A percentile compares a stretch with the other conserved stretches of the same genome.
phyloP scores from a whole-genome alignment of 1,284 basidiomycete genomes.

The Macrocystidia cucumis region DNA sequence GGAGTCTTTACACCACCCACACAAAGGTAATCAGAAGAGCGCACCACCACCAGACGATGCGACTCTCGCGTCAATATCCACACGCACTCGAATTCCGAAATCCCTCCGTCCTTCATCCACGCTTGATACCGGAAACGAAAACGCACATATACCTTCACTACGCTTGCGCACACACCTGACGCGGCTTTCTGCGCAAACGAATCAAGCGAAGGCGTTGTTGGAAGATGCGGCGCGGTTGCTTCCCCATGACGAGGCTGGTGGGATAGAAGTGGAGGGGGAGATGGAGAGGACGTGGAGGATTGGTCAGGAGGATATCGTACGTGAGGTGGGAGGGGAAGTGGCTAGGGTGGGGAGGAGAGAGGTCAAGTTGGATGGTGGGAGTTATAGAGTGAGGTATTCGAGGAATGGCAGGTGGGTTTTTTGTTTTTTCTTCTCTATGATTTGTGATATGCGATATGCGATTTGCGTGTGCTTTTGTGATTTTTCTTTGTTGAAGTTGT shows the following conservation, averaged over 20 bases:
- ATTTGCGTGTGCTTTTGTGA: too few relatives aligned
- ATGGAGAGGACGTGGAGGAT: conserved; percentile 90
- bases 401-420: conserved; percentile 76
- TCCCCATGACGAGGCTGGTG: conserved; percentile 57
- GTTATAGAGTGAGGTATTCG: conserved; percentile 79
- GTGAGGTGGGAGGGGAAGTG: conserved; percentile 66
- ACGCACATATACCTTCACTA: conserved; percentile 65
- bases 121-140: conserved; percentile 34
- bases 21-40: conserved; percentile 7
- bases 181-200: conserved; percentile 49
- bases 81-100: conserved; percentile 48
- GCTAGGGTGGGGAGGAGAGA: conserved; percentile 74
- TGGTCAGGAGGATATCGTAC: conserved; percentile 72
- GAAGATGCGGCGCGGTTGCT: conserved; percentile 64
- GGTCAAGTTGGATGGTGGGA: conserved; percentile 83
- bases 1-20: conserved; percentile 15
- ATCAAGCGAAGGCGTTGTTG: conserved; percentile 47
- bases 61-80: conserved; percentile 52
- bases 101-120: conserved; percentile 40
- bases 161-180: conserved; percentile 68
- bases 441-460: too few relatives aligned
- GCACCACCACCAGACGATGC: conserved; percentile 29
- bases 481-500: conserved; percentile 1
- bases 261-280: conserved; percentile 66
- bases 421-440: conserved; percentile 6